phyloP scores from a whole-genome alignment of 2,329 filamentous ascomycete genomes.

The Cladophialophora bantiana region DNA sequence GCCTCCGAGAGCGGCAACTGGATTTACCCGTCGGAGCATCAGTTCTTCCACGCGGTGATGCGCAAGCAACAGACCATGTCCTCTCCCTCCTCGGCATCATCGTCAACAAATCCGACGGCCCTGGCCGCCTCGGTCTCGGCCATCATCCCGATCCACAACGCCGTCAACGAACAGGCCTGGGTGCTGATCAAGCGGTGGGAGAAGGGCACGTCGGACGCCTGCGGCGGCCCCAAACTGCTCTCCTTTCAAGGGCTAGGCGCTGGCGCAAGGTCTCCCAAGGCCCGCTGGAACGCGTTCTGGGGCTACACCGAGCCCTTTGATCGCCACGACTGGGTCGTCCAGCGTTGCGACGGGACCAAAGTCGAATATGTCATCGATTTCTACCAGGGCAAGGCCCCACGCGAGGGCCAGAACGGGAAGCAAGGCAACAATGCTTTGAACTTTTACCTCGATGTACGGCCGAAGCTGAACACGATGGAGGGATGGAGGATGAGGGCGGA shows the following conservation, averaged over 20 bases:
- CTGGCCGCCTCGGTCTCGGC: constrained; percentile 57
- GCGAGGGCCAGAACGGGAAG: constrained; percentile 36
- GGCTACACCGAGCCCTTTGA: constrained; percentile 96
- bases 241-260: constrained; percentile 74
- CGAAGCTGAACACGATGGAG: constrained; percentile 69
- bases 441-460: constrained; percentile 70
- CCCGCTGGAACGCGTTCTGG: constrained; percentile 70
- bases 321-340: constrained; percentile 95
- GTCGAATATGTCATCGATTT: constrained; percentile 99
- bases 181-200: constrained; percentile 91
- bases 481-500: constrained; percentile 64
- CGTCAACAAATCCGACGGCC: constrained; percentile 52
- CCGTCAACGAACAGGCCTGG: constrained; percentile 97
- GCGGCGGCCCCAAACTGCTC: constrained; percentile 79
- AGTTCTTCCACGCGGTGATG: constrained; percentile 98
- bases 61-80: constrained; percentile 66
- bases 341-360: constrained; percentile 76
- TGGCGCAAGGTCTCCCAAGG: constrained; percentile 75
- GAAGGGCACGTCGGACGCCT: constrained; percentile 50
- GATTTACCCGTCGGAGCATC: constrained; percentile 95
- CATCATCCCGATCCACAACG: constrained; percentile 98
- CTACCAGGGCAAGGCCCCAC: constrained; percentile 73
- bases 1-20: constrained; percentile 80
- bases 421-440: constrained; percentile 56
- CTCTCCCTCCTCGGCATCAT: constrained; percentile 50